Evolutionary conservation across 495 filamentous ascomycete species (phyloP).

Genomic region (Neurospora sp.): DNA sequence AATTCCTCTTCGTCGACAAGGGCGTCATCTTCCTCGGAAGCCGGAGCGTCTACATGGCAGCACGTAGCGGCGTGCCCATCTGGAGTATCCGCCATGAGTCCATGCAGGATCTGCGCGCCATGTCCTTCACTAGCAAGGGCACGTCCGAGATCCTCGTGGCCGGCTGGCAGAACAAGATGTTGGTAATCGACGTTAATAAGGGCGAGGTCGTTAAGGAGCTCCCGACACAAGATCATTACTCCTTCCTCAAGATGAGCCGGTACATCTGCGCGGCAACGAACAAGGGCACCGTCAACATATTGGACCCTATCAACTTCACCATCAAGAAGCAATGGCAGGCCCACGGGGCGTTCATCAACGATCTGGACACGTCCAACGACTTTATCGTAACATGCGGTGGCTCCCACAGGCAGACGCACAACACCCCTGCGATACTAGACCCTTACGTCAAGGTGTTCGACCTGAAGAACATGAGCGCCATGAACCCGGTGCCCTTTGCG

Average conservation of each 20-base stretch:
- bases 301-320: constrained; percentile 68
- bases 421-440: constrained; percentile 58
- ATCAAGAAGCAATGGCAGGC: constrained; percentile 81
- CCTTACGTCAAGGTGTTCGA: constrained; percentile 91
- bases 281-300: constrained; percentile 71
- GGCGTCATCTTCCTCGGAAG: constrained; percentile 73
- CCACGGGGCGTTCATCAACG: constrained; percentile 71
- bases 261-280: constrained; percentile 88
- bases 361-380: constrained; percentile 91
- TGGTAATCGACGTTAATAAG: constrained; percentile 80
- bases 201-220: constrained; percentile 66
- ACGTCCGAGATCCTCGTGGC: constrained; percentile 75
- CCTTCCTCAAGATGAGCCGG: constrained; percentile 78
- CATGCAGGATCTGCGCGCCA: constrained; percentile 78
- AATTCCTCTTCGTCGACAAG: constrained; percentile 77
- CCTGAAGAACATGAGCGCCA: constrained; percentile 70
- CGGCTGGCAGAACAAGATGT: constrained; percentile 78
- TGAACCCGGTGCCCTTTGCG: constrained; percentile 86
- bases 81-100: constrained; percentile 72
- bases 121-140: constrained; percentile 84
- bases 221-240: constrained; percentile 64
- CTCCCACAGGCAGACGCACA: constrained; percentile 49
- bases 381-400: constrained; percentile 93
- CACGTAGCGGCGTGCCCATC: constrained; percentile 64
- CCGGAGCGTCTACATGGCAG: constrained; percentile 75